Conservation (phyloP, 768 basidiomycete genomes). For the Leccinellum luteum region DNA sequence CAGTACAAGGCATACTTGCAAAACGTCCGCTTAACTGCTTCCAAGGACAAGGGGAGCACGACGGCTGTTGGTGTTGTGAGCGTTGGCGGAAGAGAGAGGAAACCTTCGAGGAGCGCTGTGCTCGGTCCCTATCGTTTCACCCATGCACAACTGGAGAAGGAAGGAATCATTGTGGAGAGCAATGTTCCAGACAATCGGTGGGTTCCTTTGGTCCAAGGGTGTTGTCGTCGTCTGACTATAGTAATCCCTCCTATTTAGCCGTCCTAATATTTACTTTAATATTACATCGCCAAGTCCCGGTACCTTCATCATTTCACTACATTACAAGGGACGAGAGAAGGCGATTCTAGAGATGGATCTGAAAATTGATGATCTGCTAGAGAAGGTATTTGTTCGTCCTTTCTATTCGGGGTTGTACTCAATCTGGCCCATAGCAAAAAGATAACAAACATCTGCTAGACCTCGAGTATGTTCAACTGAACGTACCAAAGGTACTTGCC, state of each 20-base stretch:
- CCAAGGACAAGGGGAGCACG: conserved; percentile 84
- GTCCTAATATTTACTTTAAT: conserved; percentile 98
- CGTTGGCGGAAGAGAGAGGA: conserved; percentile 97
- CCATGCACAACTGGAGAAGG: conserved; percentile 97
- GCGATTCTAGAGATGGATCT: conserved; percentile 99
- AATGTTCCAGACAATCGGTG: conserved; percentile 98
- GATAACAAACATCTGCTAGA: conserved; percentile 96
- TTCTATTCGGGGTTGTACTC: conserved; percentile 8
- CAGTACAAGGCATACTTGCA: conserved; percentile 99
- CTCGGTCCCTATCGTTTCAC: conserved; percentile 97
- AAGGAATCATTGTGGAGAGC: conserved; percentile 98
- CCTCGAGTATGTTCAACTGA: conserved; percentile 95
- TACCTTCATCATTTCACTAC: conserved; percentile 97
- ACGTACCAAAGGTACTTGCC: conserved; percentile 91
- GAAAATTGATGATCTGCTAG: conserved; percentile 95
- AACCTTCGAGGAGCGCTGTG: conserved; percentile 77
- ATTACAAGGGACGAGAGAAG: conserved; percentile 98
- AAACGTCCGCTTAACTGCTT: conserved; percentile 88
- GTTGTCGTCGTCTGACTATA: neutral
- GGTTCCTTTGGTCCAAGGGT: conserved; percentile 20
- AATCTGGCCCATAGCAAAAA: conserved; percentile 74
- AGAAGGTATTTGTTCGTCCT: conserved; percentile 65
- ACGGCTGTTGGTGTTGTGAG: conserved; percentile 92
- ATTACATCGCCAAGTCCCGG: conserved; percentile 97
- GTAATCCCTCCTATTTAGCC: conserved; percentile 45